phyloP scores from a whole-genome alignment of 2,329 filamentous ascomycete species.

The Fusarium lyarnte region DNA sequence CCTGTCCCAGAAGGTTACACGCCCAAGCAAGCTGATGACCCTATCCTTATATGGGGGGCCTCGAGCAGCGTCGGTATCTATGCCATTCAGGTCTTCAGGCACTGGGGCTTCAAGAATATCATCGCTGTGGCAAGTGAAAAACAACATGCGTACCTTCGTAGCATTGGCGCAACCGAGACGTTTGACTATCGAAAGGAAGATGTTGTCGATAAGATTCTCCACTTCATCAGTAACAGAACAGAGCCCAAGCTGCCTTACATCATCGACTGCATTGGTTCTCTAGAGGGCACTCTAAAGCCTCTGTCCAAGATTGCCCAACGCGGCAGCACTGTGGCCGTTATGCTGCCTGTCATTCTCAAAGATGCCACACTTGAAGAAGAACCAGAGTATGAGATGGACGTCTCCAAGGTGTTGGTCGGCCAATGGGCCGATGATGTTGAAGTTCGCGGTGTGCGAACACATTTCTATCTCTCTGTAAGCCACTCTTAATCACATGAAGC shows the following conservation, averaged over 20 bases:
- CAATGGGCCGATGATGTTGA: slow-evolving; percentile 64
- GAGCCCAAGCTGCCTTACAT: slow-evolving; percentile 54
- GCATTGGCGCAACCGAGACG: slow-evolving; percentile 55
- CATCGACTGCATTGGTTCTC: slow-evolving; percentile 66
- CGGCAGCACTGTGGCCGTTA: slow-evolving; percentile 63
- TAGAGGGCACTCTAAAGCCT: slow-evolving; percentile 57
- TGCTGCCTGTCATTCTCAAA: slow-evolving; percentile 67
- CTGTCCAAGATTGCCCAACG: slow-evolving; percentile 60
- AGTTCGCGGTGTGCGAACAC: slow-evolving; percentile 59
- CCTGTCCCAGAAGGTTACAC: slow-evolving; percentile 58
- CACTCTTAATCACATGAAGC: neutral
- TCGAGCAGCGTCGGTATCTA: slow-evolving; percentile 62
- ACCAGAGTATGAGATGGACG: slow-evolving; percentile 66
- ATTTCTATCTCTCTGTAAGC: slow-evolving; percentile 43
- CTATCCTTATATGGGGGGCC: slow-evolving; percentile 63
- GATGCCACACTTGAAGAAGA: slow-evolving; percentile 58
- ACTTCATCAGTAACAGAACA: slow-evolving; percentile 14
- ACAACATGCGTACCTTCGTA: slow-evolving; percentile 56
- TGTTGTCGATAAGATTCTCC: slow-evolving; percentile 50
- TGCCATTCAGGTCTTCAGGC: slow-evolving; percentile 59
- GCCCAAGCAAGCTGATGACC: slow-evolving; percentile 48
- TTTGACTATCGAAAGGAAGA: slow-evolving; percentile 58
- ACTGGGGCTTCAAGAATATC: slow-evolving; percentile 63
- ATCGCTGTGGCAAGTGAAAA: slow-evolving; percentile 57
- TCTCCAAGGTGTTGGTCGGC: slow-evolving; percentile 48